phyloP scores from a whole-genome alignment of 305 asterid species.

The Solanum hybrid region DNA sequence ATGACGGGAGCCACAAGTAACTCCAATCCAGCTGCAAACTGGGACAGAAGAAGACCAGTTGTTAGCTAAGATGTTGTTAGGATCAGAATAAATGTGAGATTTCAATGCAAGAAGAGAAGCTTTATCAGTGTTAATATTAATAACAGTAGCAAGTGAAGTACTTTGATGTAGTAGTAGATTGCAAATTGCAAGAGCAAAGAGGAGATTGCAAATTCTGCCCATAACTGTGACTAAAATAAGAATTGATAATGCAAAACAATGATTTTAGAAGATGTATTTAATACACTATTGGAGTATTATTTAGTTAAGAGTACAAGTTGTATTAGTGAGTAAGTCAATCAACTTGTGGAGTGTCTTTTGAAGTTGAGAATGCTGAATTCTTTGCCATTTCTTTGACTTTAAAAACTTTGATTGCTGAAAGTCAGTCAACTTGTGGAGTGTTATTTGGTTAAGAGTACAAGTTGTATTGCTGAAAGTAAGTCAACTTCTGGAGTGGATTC shows the following conservation, averaged over 20 bases:
- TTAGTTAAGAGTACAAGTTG: background rate
- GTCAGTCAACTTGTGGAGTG: background rate
- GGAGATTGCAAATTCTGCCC: background rate
- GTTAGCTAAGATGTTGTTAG: background rate
- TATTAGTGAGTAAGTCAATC: background rate
- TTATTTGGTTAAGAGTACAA: background rate
- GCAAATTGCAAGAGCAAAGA: background rate
- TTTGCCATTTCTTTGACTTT: background rate
- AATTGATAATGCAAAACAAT: background rate
- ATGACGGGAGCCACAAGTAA: background rate
- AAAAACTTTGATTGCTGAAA: background rate
- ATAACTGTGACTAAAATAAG: background rate
- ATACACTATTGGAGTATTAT: background rate
- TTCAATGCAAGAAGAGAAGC: background rate
- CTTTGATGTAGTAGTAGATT: background rate
- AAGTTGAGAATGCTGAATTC: background rate
- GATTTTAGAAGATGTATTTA: background rate
- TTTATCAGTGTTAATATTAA: background rate
- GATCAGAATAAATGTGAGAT: background rate
- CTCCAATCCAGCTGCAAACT: background rate
- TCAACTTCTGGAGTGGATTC: background rate
- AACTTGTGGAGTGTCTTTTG: background rate
- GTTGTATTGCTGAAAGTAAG: background rate
- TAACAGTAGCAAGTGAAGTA: background rate
- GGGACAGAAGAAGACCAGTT: background rate